Evolutionary conservation across 1,139 yeast genomes (phyloP), one percentile per base, ranked within the genome.

Genomic region (Geotrichum cucujoidarum): DNA sequence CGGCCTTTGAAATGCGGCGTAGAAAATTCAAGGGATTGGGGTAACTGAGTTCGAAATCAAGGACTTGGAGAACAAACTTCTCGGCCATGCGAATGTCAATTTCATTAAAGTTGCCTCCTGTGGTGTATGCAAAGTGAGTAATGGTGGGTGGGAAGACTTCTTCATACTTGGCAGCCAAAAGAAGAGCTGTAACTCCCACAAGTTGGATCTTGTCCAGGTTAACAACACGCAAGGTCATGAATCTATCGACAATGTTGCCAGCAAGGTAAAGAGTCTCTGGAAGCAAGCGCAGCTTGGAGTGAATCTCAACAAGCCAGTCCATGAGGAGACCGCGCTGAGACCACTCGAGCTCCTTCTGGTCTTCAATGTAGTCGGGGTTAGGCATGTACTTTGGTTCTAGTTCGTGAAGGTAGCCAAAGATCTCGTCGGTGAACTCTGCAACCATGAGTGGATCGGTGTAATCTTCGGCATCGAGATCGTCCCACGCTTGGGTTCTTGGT

Each of bases 251-350:
- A 50, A 89, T 73, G 67, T 90, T 92, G 52, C 88, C 83, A 7
- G 97, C 90, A 56, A 92, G 73, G 63, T 82, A 90, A 53, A 92
- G 73, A 10, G 97, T 88, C 67, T 92, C 98, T 2, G 97, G 97
- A 45, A 90, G 72, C 56, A 92, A 71, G 54, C 95, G 77, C 69
- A 90, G 90, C 61, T 89, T 80, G 55, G 81, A 72, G 70, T 92
- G 97, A 68, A 90, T 90, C 64, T 89, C 95, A 30, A 89, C 90
- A 63, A 92, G 74, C 97, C 97, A 92, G 67, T 92, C 96, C 25
- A 92, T 92, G 55, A 92, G 72, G 46, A 90, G 87, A 43, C 89
- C 87, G 59, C 97, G 77, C 86, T 87, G 86, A 58, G 81, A 80
- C 59, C 95, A 94, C 58, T 83, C 81, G 55, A 88, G 74, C 52